phyloP scores from a whole-genome alignment of 768 basidiomycete genomes.

The Suillus discolor region DNA sequence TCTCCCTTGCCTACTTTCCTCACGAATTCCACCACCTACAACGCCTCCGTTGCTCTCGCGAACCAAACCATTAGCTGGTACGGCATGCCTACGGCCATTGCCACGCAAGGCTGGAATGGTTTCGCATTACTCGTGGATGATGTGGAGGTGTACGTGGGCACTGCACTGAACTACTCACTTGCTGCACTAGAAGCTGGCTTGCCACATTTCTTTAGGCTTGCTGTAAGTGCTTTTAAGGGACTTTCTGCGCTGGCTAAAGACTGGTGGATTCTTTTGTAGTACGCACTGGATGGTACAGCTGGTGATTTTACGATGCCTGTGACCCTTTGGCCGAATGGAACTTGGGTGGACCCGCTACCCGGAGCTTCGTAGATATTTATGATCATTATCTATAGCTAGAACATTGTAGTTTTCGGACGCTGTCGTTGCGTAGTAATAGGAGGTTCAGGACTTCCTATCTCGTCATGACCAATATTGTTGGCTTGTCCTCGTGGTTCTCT shows the following conservation, averaged over 20 bases:
- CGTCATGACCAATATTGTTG: neutral
- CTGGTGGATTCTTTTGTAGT: conserved; percentile 38
- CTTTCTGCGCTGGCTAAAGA: conserved; percentile 5
- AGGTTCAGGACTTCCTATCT: neutral
- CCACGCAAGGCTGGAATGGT: conserved; percentile 61
- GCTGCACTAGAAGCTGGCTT: conserved; percentile 57
- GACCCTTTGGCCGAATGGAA: conserved; percentile 76
- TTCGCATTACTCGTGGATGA: conserved; percentile 85
- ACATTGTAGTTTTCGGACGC: conserved; percentile 1
- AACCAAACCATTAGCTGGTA: conserved; percentile 65
- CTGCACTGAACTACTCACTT: conserved; percentile 72
- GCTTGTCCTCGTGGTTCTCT: neutral
- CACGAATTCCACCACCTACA: conserved; percentile 74
- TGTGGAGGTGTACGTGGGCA: conserved; percentile 76
- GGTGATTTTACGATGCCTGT: conserved; percentile 86
- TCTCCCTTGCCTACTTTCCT: conserved; percentile 70
- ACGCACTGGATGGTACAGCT: conserved; percentile 42
- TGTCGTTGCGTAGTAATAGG: neutral
- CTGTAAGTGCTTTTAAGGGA: conserved; percentile 47
- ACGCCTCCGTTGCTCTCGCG: conserved; percentile 51
- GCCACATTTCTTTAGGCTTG: conserved; percentile 80
- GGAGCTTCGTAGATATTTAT: conserved; percentile 56
- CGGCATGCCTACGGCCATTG: conserved; percentile 37
- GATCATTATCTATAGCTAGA: neutral
- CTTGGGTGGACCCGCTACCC: conserved; percentile 72